phyloP scores from a whole-genome alignment of 2,329 filamentous ascomycete species.

The Sclerotinia spermophila region DNA sequence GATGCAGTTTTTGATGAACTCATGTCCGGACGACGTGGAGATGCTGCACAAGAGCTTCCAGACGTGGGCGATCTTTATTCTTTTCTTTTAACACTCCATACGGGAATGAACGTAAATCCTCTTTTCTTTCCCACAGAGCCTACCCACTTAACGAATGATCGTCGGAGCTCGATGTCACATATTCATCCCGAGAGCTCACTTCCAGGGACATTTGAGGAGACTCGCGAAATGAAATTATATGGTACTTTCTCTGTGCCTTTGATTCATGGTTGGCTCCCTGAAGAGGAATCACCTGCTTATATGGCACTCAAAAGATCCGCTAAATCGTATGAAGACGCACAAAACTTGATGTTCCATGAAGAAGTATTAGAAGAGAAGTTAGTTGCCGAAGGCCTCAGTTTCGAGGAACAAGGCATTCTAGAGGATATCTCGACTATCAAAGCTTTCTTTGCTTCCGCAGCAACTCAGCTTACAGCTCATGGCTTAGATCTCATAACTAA shows the following conservation, averaged over 20 bases:
- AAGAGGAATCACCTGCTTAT: constrained; percentile 61
- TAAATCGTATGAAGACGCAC: constrained; percentile 84
- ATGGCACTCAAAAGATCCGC: constrained; percentile 70
- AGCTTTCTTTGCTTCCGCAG: constrained; percentile 71
- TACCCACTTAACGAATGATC: constrained; percentile 29
- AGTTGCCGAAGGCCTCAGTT: constrained; percentile 56
- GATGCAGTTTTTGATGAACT: constrained; percentile 92
- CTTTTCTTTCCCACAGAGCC: constrained; percentile 65
- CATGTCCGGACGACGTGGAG: constrained; percentile 69
- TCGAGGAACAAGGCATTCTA: constrained; percentile 73
- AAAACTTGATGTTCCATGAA: constrained; percentile 82
- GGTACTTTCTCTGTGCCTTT: constrained; percentile 83
- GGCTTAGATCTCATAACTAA: constrained; percentile 73
- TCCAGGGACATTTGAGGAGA: constrained; percentile 79
- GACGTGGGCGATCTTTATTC: constrained; percentile 84
- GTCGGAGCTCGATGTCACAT: constrained; percentile 50
- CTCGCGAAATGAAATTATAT: constrained; percentile 85
- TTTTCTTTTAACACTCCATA: constrained; percentile 85
- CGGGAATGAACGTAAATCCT: constrained; percentile 97
- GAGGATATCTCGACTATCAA: constrained; percentile 84
- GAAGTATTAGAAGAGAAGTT: constrained; percentile 85
- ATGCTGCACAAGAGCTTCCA: constrained; percentile 61
- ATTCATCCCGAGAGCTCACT: constrained; percentile 48
- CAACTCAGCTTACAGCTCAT: constrained; percentile 81
- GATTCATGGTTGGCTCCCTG: constrained; percentile 88